phyloP scores from a whole-genome alignment of 345 rosid species.

The Rubroshorea leprosula region DNA sequence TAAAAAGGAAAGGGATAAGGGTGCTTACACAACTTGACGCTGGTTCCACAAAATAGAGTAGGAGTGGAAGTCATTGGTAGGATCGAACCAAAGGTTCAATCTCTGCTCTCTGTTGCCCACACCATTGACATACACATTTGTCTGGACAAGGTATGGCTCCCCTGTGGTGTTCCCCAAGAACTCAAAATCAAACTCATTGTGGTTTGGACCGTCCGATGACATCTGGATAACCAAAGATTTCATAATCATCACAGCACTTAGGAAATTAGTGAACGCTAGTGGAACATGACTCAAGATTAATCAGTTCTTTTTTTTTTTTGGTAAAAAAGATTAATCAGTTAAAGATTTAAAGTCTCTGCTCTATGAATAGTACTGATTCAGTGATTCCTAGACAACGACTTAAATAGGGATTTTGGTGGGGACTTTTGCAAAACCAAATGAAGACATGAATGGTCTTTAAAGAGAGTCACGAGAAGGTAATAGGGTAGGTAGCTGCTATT shows the following conservation, averaged over 20 bases:
- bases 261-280: no score
- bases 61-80: conserved; percentile 80
- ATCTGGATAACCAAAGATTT: conserved; percentile 49
- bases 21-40: conserved; percentile 77
- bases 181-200: conserved; percentile 95
- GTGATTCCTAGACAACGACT: no score
- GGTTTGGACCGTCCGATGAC: conserved; percentile 92
- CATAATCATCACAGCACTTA: no score
- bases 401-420: no score
- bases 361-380: no score
- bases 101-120: conserved; percentile 96
- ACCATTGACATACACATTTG: conserved; percentile 86
- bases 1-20: background rate
- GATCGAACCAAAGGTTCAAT: conserved; percentile 91
- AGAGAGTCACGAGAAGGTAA: conserved; percentile 18
- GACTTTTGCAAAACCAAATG: no score
- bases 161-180: conserved; percentile 92
- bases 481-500: conserved; percentile 6
- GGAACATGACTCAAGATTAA: no score
- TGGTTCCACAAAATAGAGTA: conserved; percentile 82
- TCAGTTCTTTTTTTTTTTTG: no score
- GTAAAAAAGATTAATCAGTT: no score
- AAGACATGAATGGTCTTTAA: conserved; percentile 9
- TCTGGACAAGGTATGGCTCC: conserved; percentile 85
- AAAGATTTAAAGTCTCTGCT: no score